Percentiles rank a stretch among this genome's conserved stretches.
Conservation (phyloP, 1,284 basidiomycete genomes). For the Sanghuangporus sanghuang region DNA sequence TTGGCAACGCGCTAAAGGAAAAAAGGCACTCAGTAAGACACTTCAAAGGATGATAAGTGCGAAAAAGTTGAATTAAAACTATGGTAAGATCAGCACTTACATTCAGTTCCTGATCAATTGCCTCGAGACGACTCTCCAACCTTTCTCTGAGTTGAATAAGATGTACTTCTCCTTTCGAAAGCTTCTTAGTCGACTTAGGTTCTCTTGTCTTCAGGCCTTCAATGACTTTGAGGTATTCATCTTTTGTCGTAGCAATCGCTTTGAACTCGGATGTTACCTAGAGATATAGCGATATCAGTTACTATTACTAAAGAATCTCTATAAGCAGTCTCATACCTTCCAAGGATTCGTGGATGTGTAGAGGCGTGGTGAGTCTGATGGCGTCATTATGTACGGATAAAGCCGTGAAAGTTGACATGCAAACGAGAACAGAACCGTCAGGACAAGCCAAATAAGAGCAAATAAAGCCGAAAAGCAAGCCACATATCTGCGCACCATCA, state of each 20-base stretch:
- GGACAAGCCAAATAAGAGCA: conserved; percentile 56
- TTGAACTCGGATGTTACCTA: conserved; percentile 64
- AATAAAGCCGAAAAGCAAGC: conserved; percentile 43
- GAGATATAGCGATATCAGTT: background rate
- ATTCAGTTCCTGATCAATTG: conserved; percentile 60
- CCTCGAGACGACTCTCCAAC: conserved; percentile 57
- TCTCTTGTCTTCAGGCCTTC: conserved; percentile 51
- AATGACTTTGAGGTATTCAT: conserved; percentile 61
- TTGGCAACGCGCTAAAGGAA: conserved; percentile 57
- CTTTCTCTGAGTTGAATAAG: conserved; percentile 56
- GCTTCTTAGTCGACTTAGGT: conserved; percentile 45
- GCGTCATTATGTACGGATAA: conserved; percentile 18
- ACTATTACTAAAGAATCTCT: no score
- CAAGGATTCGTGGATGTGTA: conserved; percentile 80
- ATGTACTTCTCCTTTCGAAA: conserved; percentile 35
- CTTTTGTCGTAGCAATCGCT: conserved; percentile 59
- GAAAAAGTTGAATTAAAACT: conserved; percentile 8
- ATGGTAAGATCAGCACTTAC: conserved; percentile 41
- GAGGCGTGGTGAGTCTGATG: conserved; percentile 70
- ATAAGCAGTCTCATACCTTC: conserved; percentile 38
- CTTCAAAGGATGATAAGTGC: conserved; percentile 13
- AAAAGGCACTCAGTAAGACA: conserved; percentile 24
- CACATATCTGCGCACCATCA: conserved; percentile 67
- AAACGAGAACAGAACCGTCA: conserved; percentile 25
- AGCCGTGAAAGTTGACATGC: conserved; percentile 22